Evolutionary conservation across 306 rosid genomes (phyloP).

Genomic region (Cajanus cajan): DNA sequence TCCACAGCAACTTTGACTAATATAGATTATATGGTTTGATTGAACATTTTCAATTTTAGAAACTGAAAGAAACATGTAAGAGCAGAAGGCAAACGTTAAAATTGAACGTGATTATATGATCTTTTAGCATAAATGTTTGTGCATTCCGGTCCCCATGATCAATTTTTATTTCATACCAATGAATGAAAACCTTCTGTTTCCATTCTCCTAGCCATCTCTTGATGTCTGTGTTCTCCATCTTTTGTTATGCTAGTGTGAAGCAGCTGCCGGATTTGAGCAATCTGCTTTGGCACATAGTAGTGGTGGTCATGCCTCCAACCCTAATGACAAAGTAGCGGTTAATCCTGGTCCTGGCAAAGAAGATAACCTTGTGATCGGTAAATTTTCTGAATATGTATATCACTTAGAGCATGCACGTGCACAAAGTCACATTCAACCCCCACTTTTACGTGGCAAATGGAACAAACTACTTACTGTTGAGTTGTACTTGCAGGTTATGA

Average conservation of each 20-base stretch:
- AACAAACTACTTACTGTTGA: slow-evolving; percentile 20
- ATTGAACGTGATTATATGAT: not conserved
- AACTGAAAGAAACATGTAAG: not conserved
- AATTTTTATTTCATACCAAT: not conserved
- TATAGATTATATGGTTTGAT: not conserved
- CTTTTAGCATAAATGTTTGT: not conserved
- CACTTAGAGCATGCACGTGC: not conserved
- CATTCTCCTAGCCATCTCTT: slow-evolving; percentile 4
- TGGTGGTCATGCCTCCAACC: slow-evolving; percentile 38
- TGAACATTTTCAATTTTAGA: not conserved
- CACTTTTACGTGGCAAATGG: not conserved
- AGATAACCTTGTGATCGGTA: slow-evolving; percentile 44
- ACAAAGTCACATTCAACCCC: not conserved
- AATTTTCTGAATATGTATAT: slow-evolving; percentile 44
- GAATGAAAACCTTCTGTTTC: not conserved
- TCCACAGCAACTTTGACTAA: not conserved
- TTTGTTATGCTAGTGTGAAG: slow-evolving; percentile 50
- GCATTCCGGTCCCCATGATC: not conserved
- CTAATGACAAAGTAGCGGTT: slow-evolving; percentile 41
- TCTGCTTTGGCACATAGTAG: slow-evolving; percentile 42
- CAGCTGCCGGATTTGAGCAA: slow-evolving; percentile 50
- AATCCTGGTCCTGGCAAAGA: slow-evolving; percentile 41
- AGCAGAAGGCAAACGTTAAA: not conserved
- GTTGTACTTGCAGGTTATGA: slow-evolving; percentile 48
- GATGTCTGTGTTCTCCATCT: slow-evolving; percentile 14